phyloP scores from a whole-genome alignment of 768 basidiomycete species.

The Lactarius evosmus region DNA sequence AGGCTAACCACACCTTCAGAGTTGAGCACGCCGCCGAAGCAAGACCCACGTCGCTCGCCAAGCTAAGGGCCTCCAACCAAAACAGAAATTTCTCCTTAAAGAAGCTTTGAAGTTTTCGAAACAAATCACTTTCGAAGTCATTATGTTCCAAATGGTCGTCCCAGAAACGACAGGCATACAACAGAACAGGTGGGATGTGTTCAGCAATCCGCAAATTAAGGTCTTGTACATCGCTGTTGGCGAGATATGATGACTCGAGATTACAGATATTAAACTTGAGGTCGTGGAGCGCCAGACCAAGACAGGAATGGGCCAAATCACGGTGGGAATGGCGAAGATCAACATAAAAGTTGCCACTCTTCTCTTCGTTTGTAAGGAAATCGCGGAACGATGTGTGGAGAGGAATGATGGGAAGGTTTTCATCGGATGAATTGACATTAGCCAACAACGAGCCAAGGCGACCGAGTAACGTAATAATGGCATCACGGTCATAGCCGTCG shows the following conservation, averaged over 20 bases:
- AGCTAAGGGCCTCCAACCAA: not conserved
- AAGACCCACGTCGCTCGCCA: not conserved
- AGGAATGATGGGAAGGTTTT: not conserved
- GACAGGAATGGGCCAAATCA: not conserved
- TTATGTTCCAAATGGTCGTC: not conserved
- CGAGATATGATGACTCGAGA: not conserved
- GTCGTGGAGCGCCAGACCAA: not conserved
- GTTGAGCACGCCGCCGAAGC: not conserved
- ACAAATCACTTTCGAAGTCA: not conserved
- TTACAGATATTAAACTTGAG: constrained; percentile 8
- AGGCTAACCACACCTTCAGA: not conserved
- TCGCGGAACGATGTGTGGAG: not conserved
- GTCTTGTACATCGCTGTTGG: not conserved
- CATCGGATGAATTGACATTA: not conserved
- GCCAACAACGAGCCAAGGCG: constrained; percentile 1
- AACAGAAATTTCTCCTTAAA: not conserved
- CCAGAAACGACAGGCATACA: constrained; percentile 10
- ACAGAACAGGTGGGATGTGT: not conserved
- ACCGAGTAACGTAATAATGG: not conserved
- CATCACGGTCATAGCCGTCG: no score
- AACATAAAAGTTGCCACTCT: not conserved
- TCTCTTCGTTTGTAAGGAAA: not conserved
- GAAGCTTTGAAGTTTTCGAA: not conserved
- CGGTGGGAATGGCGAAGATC: not conserved
- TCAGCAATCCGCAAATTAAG: not conserved